Base-by-base conservation (phyloP, 208 protist species). In the Polymyxa betae region DNA sequence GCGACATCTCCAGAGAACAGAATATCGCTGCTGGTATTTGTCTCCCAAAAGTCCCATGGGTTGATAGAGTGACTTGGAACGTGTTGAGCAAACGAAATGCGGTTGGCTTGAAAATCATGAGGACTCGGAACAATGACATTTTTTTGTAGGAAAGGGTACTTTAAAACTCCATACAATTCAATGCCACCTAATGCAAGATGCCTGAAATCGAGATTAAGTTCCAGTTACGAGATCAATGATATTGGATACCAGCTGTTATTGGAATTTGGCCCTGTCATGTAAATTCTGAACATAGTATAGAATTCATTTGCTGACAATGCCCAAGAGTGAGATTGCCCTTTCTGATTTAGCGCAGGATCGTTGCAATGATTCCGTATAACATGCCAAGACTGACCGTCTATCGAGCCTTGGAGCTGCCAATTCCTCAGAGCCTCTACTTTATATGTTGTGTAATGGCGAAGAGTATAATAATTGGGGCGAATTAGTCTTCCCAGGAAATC, bases 391-490 rank as follows among this genome's bases (percentile, higher is more conserved):
- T 72, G 38, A 0, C 49, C 77, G 32, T 92, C 91, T 10, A 0
- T 40, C 43, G 91, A 92, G 0, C 91, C 91, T 77, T 92, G 43
- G 0, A 92, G 64, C 35, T 88, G 82, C 90, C 90, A 93, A 29
- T 89, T 92, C 35, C 90, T 66, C 0, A 93, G 72, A 32, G 52
- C 82, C 5, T 91, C 89, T 29, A 64, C 77, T 64, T 91, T 92
- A 77, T 91, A 91, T 46, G 60, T 91, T 38, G 46, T 66, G 41
- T 88, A 77, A 43, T 92, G 90, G 0, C 90, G 89, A 0, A 93
- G 64, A 0, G 89, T 90, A 49, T 93, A 93, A 82, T 93, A 88
- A 0, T 68, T 92, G 29, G 90, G 90, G n/a, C 66, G 60, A 5
- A 92, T 87, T 1, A 38, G 88, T 12, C 41, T 40, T 35, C 60